Evolutionary conservation across 768 basidiomycete species (phyloP).

Genomic region (Tylopilus vinaceipallidus): DNA sequence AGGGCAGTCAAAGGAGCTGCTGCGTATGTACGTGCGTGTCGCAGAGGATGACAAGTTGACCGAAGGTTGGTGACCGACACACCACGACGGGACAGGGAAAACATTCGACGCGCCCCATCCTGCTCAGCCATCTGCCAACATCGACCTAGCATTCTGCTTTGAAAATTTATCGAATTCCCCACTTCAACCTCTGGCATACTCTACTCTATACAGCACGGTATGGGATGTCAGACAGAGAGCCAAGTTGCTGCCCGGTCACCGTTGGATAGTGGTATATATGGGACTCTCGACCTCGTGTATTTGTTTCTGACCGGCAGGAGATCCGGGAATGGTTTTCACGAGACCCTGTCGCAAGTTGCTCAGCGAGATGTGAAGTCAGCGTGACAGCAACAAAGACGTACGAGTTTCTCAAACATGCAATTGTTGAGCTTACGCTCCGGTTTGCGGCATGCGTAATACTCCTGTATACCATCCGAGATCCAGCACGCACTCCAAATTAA

Average conservation of each 20-base stretch:
- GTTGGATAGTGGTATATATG: slow-evolving; percentile 81
- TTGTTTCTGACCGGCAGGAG: slow-evolving; percentile 75
- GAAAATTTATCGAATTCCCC: neutral
- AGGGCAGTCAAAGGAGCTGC: slow-evolving; percentile 16
- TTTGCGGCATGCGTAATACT: slow-evolving; percentile 86
- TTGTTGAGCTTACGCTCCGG: slow-evolving; percentile 85
- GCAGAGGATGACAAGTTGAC: neutral
- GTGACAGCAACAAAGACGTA: slow-evolving; percentile 39
- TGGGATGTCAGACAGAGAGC: neutral
- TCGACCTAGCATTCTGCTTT: neutral
- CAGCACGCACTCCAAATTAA: neutral
- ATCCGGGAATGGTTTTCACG: slow-evolving; percentile 86
- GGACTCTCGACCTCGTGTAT: slow-evolving; percentile 90
- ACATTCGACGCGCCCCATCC: slow-evolving; percentile 31
- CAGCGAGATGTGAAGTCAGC: neutral
- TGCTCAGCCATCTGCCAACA: too few species aligned
- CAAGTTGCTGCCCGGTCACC: slow-evolving; percentile 45
- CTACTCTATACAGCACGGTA: slow-evolving; percentile 22
- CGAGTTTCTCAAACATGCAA: slow-evolving; percentile 96
- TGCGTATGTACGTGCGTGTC: slow-evolving; percentile 12
- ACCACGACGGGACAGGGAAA: slow-evolving; percentile 26
- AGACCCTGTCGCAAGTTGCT: slow-evolving; percentile 61
- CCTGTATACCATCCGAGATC: slow-evolving; percentile 42
- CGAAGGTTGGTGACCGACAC: slow-evolving; percentile 21
- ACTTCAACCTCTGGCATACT: slow-evolving; percentile 3